A percentile compares a stretch with the other conserved stretches of the same genome.
These are phyloP conservation scores for Orbilia quercus DNA, from an alignment of 2,329 filamentous ascomycete species.

Conservation along the genomic window DNA sequence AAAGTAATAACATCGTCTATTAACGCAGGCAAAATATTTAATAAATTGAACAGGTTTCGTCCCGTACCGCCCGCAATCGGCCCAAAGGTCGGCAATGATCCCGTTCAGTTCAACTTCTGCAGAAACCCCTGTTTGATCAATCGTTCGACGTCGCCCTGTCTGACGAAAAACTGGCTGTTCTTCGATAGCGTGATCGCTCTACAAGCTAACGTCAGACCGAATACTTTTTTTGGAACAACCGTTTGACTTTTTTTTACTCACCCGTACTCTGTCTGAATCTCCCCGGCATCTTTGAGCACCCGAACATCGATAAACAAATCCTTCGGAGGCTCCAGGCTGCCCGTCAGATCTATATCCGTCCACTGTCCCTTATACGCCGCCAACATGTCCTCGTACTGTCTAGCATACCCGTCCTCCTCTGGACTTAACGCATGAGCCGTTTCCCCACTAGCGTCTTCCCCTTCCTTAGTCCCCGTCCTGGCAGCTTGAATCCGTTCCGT, in stretches of 20 bases:
- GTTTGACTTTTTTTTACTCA: slow-evolving; percentile 65
- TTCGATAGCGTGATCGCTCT: slow-evolving; percentile 96
- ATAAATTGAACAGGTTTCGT: not conserved
- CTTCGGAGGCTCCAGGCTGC: slow-evolving; percentile 89
- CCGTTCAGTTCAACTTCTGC: slow-evolving; percentile 78
- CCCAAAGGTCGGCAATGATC: slow-evolving; percentile 19
- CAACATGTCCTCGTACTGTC: slow-evolving; percentile 88
- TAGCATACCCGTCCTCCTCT: slow-evolving; percentile 95
- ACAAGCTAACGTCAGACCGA: slow-evolving; percentile 59
- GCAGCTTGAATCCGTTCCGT: slow-evolving; percentile 69
- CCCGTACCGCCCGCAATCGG: slow-evolving; percentile 17
- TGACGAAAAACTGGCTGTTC: slow-evolving; percentile 97
- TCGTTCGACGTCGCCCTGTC: slow-evolving; percentile 93
- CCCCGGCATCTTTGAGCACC: slow-evolving; percentile 94
- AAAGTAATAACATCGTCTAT: too few relatives aligned
- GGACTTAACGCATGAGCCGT: slow-evolving; percentile 83
- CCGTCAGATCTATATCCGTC: slow-evolving; percentile 97
- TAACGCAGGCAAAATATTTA: too few relatives aligned
- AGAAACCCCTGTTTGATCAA: slow-evolving; percentile 94
- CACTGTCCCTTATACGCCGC: slow-evolving; percentile 98
- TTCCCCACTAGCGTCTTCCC: slow-evolving; percentile 69
- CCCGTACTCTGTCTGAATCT: slow-evolving; percentile 99
- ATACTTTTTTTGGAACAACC: too few relatives aligned
- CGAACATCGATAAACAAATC: slow-evolving; percentile 97
- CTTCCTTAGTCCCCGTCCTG: slow-evolving; percentile 66